phyloP scores from a whole-genome alignment of 1,284 basidiomycete genomes.

The Ganoderma leucocontextum region DNA sequence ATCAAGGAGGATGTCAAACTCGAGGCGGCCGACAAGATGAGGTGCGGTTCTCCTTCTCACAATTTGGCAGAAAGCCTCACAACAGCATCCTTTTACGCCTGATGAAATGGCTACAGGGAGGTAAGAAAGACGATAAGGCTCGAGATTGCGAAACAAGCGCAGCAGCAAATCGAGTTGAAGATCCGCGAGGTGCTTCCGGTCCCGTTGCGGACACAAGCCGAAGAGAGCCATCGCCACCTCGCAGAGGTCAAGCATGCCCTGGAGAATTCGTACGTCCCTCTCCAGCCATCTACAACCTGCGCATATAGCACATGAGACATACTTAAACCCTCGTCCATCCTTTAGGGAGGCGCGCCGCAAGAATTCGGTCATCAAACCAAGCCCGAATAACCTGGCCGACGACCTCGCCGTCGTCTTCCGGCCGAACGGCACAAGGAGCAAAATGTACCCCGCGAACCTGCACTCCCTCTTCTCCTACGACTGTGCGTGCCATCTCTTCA shows the following conservation, averaged over 20 bases:
- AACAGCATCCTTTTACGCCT: background rate
- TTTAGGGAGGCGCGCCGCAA: constrained; percentile 57
- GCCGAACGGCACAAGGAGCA: constrained; percentile 54
- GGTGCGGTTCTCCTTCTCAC: constrained; percentile 11
- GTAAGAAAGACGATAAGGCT: constrained; percentile 48
- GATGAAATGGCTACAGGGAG: constrained; percentile 34
- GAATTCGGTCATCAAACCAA: constrained; percentile 49
- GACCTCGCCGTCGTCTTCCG: constrained; percentile 54
- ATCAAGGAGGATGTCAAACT: constrained; percentile 47
- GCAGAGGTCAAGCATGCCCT: constrained; percentile 52
- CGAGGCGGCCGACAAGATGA: constrained; percentile 39
- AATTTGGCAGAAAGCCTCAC: too few species aligned
- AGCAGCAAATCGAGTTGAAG: constrained; percentile 49
- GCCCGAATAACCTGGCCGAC: constrained; percentile 53
- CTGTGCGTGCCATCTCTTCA: constrained; percentile 44
- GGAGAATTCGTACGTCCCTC: constrained; percentile 58
- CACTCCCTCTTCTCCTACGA: constrained; percentile 59
- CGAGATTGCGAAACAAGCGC: constrained; percentile 52
- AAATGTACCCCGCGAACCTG: constrained; percentile 57
- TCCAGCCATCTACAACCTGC: constrained; percentile 28
- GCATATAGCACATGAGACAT: constrained; percentile 30
- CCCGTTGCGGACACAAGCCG: constrained; percentile 52
- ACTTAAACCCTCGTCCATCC: background rate
- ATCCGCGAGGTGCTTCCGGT: constrained; percentile 46
- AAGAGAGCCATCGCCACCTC: constrained; percentile 52